These are phyloP conservation scores for Camellia lanceoleosa DNA, from an alignment of 148 eudicot species.

Conservation along the genomic window DNA sequence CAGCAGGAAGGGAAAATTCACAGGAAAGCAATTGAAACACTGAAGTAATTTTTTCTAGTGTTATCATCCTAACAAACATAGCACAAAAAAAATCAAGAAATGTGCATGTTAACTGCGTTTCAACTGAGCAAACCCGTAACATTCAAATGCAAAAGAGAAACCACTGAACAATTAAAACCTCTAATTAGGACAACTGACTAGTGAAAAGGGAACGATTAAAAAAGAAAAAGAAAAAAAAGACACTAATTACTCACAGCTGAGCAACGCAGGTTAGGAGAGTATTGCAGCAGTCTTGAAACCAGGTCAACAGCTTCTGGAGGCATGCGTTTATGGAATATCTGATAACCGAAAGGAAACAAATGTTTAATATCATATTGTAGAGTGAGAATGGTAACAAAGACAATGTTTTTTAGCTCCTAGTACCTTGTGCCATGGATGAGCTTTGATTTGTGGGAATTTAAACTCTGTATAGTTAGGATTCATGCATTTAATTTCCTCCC, in stretches of 20 bases:
- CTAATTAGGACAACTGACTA: neutral
- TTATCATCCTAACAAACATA: neutral
- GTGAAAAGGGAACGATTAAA: neutral
- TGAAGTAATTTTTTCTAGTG: neutral
- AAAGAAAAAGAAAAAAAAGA: neutral
- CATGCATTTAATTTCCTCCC: constrained; percentile 98
- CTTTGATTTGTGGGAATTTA: constrained; percentile 93
- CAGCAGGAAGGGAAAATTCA: neutral
- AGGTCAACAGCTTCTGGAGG: constrained; percentile 93
- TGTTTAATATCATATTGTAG: neutral
- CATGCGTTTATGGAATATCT: constrained; percentile 86
- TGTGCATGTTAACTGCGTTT: neutral
- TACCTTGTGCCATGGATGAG: constrained; percentile 99
- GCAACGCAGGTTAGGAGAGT: constrained; percentile 53
- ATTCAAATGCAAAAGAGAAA: neutral
- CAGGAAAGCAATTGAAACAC: neutral
- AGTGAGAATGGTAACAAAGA: neutral
- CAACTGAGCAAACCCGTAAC: neutral
- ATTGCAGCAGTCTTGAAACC: constrained; percentile 82
- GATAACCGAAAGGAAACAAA: constrained; percentile 6
- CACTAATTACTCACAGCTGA: constrained; percentile 37
- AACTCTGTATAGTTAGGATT: constrained; percentile 95
- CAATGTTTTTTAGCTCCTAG: neutral
- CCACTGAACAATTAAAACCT: neutral
- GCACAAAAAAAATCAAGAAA: neutral